Evolutionary conservation across 345 rosid species (phyloP).

Genomic region (Nephelium lappaceum): DNA sequence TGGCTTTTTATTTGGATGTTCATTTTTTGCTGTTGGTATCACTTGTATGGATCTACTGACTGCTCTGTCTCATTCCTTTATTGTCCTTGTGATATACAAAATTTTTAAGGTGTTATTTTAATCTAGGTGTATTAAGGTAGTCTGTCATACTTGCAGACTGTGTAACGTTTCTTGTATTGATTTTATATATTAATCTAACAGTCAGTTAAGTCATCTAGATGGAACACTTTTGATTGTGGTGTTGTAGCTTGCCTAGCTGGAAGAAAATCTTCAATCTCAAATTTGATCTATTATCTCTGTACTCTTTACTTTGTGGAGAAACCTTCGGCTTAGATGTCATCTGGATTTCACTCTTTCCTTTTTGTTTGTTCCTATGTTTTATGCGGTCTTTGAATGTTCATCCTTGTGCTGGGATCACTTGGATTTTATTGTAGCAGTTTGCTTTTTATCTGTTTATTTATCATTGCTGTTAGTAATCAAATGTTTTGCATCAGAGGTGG

Average conservation of each 20-base stretch:
- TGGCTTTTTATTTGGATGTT: background rate
- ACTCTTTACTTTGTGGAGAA: background rate
- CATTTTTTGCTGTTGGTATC: background rate
- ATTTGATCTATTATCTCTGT: background rate
- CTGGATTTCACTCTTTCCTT: background rate
- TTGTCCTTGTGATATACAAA: background rate
- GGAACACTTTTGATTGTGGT: background rate
- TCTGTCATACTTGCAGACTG: background rate
- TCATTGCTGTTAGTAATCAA: constrained; percentile 18
- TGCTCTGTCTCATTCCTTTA: background rate
- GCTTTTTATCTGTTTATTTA: background rate
- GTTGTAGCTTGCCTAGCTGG: background rate
- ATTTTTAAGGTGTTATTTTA: background rate
- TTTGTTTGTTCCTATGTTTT: background rate
- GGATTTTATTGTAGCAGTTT: background rate
- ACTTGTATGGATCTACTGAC: background rate
- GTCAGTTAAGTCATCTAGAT: background rate
- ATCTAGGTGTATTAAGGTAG: background rate
- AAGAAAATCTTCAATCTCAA: background rate
- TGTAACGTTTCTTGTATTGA: background rate
- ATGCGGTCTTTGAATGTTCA: background rate
- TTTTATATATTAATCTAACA: background rate
- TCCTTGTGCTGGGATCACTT: background rate
- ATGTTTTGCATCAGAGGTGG: constrained; percentile 60
- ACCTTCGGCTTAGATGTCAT: background rate